These are phyloP conservation scores for Leucogyrophana mollusca DNA, from an alignment of 768 basidiomycete genomes.

Conservation along the genomic window DNA sequence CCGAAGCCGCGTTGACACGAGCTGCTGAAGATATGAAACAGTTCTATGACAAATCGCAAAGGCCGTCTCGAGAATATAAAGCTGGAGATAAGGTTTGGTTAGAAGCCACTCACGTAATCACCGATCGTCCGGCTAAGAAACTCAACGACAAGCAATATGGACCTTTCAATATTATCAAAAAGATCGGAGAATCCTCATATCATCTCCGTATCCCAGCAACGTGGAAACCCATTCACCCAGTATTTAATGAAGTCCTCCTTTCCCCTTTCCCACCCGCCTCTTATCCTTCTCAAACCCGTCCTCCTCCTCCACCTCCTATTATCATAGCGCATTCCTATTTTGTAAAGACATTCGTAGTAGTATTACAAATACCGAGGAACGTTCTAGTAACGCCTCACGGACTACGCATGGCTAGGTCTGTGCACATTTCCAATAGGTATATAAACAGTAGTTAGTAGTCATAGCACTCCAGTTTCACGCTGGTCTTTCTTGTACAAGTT, in stretches of 20 bases:
- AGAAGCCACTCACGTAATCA: slow-evolving; percentile 21
- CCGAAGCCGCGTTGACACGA: slow-evolving; percentile 5
- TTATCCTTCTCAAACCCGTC: slow-evolving; percentile 10
- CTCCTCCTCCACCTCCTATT: slow-evolving; percentile 8
- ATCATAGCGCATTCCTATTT: slow-evolving; percentile 11
- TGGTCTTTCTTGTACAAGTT: no score
- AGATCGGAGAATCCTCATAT: slow-evolving; percentile 18
- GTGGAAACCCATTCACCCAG: slow-evolving; percentile 24
- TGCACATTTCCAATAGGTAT: no score
- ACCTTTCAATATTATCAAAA: slow-evolving; percentile 23
- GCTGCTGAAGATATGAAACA: slow-evolving; percentile 27
- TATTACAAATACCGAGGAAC: no score
- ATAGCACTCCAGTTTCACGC: no score
- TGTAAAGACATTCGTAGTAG: no score
- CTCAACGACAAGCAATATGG: no score
- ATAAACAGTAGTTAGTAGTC: no score
- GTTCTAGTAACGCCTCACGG: no score
- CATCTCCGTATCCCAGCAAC: slow-evolving; percentile 19
- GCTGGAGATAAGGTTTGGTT: slow-evolving; percentile 24
- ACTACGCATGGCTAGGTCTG: slow-evolving; percentile 12
- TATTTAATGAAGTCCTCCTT: no score
- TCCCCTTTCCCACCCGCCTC: slow-evolving; percentile 14
- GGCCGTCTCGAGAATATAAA: slow-evolving; percentile 3
- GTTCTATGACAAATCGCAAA: slow-evolving; percentile 9
- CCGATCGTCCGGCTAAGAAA: slow-evolving; percentile 24